Conservation (phyloP, 2,329 filamentous ascomycete species). For the Parafenestella ontariensis region DNA sequence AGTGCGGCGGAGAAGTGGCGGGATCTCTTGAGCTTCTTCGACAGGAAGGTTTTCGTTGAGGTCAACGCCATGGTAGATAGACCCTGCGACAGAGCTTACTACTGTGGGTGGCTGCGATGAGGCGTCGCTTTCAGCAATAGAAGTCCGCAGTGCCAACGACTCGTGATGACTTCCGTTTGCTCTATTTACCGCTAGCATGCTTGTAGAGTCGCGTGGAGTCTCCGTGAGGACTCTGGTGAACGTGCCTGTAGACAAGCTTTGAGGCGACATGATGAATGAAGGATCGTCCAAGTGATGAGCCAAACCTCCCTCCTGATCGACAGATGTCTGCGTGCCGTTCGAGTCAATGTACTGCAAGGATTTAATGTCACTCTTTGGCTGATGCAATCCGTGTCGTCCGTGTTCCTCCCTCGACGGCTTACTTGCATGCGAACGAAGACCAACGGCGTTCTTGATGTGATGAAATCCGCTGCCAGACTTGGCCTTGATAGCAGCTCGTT, state of each 20-base stretch:
- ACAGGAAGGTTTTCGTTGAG: slow-evolving; percentile 50
- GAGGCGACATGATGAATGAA: slow-evolving; percentile 18
- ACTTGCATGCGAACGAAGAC: slow-evolving; percentile 55
- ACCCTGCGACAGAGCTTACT: slow-evolving; percentile 65
- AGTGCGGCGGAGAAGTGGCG: slow-evolving; percentile 66
- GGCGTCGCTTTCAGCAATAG: slow-evolving; percentile 26
- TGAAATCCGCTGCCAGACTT: slow-evolving; percentile 82
- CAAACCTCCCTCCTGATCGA: slow-evolving; percentile 11
- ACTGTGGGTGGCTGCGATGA: slow-evolving; percentile 49
- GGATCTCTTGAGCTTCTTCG: slow-evolving; percentile 58
- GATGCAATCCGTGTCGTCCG: slow-evolving; percentile 27
- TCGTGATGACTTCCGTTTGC: slow-evolving; percentile 27
- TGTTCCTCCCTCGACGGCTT: slow-evolving; percentile 50
- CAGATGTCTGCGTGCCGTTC: slow-evolving; percentile 14
- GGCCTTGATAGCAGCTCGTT: slow-evolving; percentile 73
- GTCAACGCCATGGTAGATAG: slow-evolving; percentile 66
- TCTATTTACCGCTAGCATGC: slow-evolving; percentile 28
- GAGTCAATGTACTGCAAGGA: slow-evolving; percentile 14
- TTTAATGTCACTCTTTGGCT: slow-evolving; percentile 26
- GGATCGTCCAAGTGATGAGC: slow-evolving; percentile 14
- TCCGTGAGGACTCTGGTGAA: slow-evolving; percentile 45
- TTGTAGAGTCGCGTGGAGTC: slow-evolving; percentile 41
- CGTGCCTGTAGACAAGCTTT: slow-evolving; percentile 20
- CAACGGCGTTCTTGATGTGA: slow-evolving; percentile 85
- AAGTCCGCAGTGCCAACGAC: slow-evolving; percentile 17